Evolutionary conservation across 768 basidiomycete genomes (phyloP), one percentile per base, ranked within the genome.

Genomic region (Lentinula guzmanii): DNA sequence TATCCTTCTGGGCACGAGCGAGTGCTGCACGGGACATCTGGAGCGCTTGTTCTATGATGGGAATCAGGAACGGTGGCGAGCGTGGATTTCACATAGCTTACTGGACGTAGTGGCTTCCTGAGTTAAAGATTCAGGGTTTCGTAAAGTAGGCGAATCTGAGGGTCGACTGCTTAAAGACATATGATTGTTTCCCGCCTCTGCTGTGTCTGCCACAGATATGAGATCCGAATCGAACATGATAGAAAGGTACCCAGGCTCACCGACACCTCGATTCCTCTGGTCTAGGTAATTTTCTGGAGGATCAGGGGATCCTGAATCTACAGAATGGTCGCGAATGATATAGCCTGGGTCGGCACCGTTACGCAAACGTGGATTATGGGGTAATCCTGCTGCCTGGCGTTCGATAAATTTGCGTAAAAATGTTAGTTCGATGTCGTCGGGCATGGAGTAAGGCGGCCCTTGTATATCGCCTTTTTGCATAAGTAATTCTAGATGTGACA

Each of bases 381-480:
- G 83, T 45, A 90, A 82, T 42, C 85, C 83, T n/a, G 84, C 78
- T 6, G 85, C 80, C 69, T 92, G 90, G 60, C 90, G 81, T 69
- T 91, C 90, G 67, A 92, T 85, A 70, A 92, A 92, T 73, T 88
- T 90, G 64, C 89, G 84, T 50, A 92, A 82, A 74, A 91, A 92
- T 0, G 85, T 72, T 62, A 92, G 79, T 67, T 92, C 90, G 69
- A 90, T 71, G 65, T 89, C 84, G 67, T 91, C 90, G 9, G 89
- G 81, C 90, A 92, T 92, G 62, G 81, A 67, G 71, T 91, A 91
- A 24, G 90, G 89, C 2, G 90, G 90, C 16, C 90, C 90, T 68
- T 86, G 88, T 34, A 92, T 92, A 64, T 92, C 90, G 68, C 89
- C 89, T 69, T 91, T 91, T 70, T 91, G 90, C 87, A 92, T 91